Evolutionary conservation across 805 yeast species (phyloP).

Genomic region (Hanseniaspora nectarophila): DNA sequence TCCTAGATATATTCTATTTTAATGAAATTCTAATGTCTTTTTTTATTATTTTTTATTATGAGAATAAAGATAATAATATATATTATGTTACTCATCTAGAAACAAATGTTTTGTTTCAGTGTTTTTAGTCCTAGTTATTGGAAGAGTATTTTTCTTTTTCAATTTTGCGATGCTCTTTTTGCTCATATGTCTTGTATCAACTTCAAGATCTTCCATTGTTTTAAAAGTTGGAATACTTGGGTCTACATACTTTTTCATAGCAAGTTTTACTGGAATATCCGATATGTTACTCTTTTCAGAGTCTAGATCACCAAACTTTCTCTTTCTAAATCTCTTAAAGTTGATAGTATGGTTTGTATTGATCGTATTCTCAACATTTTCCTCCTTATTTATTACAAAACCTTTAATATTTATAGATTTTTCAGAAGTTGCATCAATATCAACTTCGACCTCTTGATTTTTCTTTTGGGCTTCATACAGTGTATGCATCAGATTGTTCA

Average conservation of each 20-base stretch:
- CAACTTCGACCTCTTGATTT: not conserved
- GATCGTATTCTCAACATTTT: too few species aligned
- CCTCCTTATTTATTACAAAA: too few species aligned
- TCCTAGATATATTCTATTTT: not conserved
- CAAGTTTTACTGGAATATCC: not conserved
- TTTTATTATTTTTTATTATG: not conserved
- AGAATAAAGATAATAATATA: not conserved
- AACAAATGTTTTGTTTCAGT: slow-evolving; percentile 1
- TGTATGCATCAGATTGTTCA: not conserved
- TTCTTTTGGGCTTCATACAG: not conserved
- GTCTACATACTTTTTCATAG: slow-evolving; percentile 9
- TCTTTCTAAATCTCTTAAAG: not conserved
- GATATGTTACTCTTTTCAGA: not conserved
- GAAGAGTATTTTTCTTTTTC: not conserved
- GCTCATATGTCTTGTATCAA: not conserved
- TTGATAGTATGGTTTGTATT: not conserved
- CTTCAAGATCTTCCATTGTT: not conserved
- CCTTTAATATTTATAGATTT: too few species aligned
- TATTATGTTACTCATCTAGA: not conserved
- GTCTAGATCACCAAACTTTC: not conserved
- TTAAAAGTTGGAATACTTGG: not conserved
- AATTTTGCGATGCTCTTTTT: not conserved
- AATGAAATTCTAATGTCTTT: not conserved
- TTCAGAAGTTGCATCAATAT: too few species aligned
- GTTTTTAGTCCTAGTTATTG: not conserved